Evolutionary conservation across 495 filamentous ascomycete genomes (phyloP).

Genomic region (Aspergillus saccharolyticus): DNA sequence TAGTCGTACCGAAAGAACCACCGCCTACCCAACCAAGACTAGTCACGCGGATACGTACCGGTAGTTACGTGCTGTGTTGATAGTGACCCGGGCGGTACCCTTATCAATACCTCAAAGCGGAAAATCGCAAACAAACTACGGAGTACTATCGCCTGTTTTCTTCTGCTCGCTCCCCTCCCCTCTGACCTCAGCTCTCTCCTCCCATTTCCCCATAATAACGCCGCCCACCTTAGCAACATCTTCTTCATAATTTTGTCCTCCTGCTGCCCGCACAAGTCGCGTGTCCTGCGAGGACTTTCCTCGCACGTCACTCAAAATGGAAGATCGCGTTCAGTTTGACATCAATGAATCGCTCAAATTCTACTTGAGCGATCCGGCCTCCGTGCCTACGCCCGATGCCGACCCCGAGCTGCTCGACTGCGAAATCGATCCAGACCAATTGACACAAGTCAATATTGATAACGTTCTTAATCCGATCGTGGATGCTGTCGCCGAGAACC

Average conservation of each 20-base stretch:
- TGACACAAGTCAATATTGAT: constrained; percentile 73
- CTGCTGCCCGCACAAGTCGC: background rate
- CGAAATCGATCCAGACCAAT: constrained; percentile 83
- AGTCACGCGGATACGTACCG: no score
- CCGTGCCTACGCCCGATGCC: constrained; percentile 81
- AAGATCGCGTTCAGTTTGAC: constrained; percentile 73
- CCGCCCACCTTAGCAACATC: background rate
- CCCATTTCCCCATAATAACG: background rate
- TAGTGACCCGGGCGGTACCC: no score
- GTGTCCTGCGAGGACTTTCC: constrained; percentile 14
- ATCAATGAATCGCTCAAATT: constrained; percentile 93
- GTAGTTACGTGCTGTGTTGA: no score
- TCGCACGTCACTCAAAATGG: constrained; percentile 54
- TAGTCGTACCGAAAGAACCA: background rate
- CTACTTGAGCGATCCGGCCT: constrained; percentile 86
- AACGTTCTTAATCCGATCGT: constrained; percentile 85
- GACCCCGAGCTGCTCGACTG: constrained; percentile 80
- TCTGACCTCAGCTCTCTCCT: constrained; percentile 11
- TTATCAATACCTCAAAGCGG: constrained; percentile 18
- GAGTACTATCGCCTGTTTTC: constrained; percentile 6
- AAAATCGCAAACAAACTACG: constrained; percentile 28
- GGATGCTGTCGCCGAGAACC: constrained; percentile 86
- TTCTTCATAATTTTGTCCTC: constrained; percentile 11
- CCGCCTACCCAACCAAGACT: background rate
- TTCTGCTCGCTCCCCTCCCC: constrained; percentile 4